Evolutionary conservation across 768 basidiomycete species (phyloP).

Genomic region (Mycena venus): DNA sequence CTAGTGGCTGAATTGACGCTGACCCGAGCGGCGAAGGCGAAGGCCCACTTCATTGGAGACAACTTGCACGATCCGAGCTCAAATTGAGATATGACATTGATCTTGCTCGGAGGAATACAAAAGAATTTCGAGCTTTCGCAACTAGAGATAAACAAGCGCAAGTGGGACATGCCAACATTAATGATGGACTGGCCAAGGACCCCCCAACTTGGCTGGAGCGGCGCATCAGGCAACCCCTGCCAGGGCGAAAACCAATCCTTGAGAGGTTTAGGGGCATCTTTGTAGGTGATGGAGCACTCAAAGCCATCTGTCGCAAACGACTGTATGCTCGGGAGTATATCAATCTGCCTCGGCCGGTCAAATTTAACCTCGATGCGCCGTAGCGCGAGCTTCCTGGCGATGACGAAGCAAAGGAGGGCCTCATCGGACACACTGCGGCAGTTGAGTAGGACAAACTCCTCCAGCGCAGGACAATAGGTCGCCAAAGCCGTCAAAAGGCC

Average conservation of each 20-base stretch:
- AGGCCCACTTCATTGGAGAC: no score
- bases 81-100: no score
- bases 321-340: not conserved
- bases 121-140: no score
- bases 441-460: not conserved
- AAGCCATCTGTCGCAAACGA: not conserved
- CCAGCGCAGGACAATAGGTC: not conserved
- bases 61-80: no score
- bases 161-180: no score
- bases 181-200: no score
- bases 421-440: not conserved
- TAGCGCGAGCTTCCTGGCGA: not conserved
- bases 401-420: not conserved
- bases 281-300: not conserved
- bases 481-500: not conserved
- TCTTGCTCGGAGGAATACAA: no score
- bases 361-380: not conserved
- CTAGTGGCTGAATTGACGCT: no score
- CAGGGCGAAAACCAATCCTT: not conserved
- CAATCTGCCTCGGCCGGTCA: not conserved
- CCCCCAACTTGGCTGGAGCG: no score
- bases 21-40: no score
- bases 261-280: not conserved
- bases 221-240: slow-evolving; percentile 4
- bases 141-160: no score